Evolutionary conservation across 2,329 filamentous ascomycete species (phyloP), one percentile per base, ranked within the genome.

Genomic region (Penicillium concentricum): DNA sequence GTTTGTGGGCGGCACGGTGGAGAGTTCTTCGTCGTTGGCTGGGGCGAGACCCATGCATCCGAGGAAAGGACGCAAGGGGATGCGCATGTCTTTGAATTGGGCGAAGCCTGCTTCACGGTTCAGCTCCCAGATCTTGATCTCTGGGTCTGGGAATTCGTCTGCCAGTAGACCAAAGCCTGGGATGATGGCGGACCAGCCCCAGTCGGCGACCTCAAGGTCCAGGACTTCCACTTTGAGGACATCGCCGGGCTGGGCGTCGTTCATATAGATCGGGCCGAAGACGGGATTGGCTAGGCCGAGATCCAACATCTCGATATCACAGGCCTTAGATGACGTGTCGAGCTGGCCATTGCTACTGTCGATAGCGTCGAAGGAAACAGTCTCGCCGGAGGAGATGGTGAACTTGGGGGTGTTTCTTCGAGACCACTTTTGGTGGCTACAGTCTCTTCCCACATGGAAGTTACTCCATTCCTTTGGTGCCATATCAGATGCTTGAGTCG

Each of bases 151-250:
- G 53, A 79, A 82, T 45, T 82, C 80, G 46, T 81, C 79, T 3
- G 73, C 69, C 15, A 84, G 65, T 8, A 84, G 73, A 4, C 82
- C 81, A 60, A 83, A 82, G 18, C 72, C 74, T 0, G 78, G 78
- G 48, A 83, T 73, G 30, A 83, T 74, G n/a, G 76, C 78, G 0
- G 81, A 82, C 81, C 81, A 84, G 30, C 81, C 82, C 72, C 78
- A 83, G 52, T 74, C 70, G 3, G 74, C 76, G 5, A 78, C 73
- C 54, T 74, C 60, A 5, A 83, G 70, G 24, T 75, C 72, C 16
- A 82, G 72, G 49, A 84, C 71, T 41, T 83, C 81, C 41, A 83
- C 72, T 58, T 80, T 78, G 28, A 84, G 72, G 2, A 82, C 77
- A 63, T 83, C 81, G 38, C 81, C 81, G 0, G 81, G 79, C 53